Percentiles rank a stretch among this genome's conserved stretches.
phyloP scores from a whole-genome alignment of 768 basidiomycete species.

The Lactifluus volemus region DNA sequence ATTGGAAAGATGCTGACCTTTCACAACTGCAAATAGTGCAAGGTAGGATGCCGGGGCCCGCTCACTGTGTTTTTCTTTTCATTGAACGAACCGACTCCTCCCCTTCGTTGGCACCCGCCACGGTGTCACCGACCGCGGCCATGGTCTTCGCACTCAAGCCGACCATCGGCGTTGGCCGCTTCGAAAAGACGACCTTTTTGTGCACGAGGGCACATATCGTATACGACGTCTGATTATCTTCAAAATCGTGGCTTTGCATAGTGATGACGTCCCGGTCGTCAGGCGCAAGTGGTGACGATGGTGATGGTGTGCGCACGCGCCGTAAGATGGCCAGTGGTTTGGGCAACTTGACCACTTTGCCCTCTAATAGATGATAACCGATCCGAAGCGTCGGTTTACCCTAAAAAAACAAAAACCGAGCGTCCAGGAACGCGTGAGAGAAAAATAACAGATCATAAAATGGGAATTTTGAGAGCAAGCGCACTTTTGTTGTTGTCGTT shows the following conservation, averaged over 20 bases:
- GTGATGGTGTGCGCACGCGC: conserved; percentile 26
- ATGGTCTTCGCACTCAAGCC: conserved; percentile 18
- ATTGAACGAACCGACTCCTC: background rate
- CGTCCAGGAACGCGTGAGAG: too few relatives aligned
- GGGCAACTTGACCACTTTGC: conserved; percentile 62
- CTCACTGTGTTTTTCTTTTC: background rate
- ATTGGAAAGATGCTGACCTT: too few relatives aligned
- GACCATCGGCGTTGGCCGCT: conserved; percentile 69
- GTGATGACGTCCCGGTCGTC: conserved; percentile 3
- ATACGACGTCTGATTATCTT: conserved; percentile 23
- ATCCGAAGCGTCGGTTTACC: conserved; percentile 72
- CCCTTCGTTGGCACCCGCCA: background rate
- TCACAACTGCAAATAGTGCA: too few relatives aligned
- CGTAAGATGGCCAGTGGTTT: conserved; percentile 79
- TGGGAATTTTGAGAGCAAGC: too few relatives aligned
- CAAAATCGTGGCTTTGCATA: conserved; percentile 22
- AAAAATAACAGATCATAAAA: too few relatives aligned
- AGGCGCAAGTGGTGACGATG: background rate
- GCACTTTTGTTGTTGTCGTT: conserved; percentile 30
- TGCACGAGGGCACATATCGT: conserved; percentile 58
- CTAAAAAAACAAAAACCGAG: conserved; percentile 28
- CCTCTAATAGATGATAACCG: conserved; percentile 88
- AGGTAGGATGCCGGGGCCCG: background rate
- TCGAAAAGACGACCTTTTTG: conserved; percentile 76
- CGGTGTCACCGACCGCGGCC: background rate